Conservation (phyloP, 495 filamentous ascomycete genomes). For the Penicillium turbatum region DNA sequence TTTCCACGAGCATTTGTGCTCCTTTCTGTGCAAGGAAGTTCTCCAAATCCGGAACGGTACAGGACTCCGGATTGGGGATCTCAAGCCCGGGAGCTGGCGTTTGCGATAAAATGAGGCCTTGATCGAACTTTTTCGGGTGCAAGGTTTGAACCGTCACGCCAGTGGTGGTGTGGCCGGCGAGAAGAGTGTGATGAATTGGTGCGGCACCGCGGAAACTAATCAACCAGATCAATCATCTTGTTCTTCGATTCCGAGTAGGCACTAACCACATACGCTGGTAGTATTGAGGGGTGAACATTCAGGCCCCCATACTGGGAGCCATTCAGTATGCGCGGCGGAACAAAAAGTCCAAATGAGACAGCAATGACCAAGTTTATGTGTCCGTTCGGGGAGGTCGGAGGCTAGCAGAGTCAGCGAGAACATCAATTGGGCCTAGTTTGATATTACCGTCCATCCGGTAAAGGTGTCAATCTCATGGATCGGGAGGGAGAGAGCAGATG, state of each 20-base stretch:
- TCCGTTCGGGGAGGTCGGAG: constrained; percentile 47
- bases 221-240: constrained; percentile 3
- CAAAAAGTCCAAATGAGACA: constrained; percentile 91
- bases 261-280: constrained; percentile 63
- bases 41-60: constrained; percentile 41
- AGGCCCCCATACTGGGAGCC: constrained; percentile 74
- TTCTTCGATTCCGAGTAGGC: neutral
- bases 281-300: constrained; percentile 91
- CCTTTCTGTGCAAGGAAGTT: constrained; percentile 44
- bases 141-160: constrained; percentile 85
- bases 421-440: neutral
- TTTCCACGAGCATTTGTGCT: constrained; percentile 57
- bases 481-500: constrained; percentile 55
- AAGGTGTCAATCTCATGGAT: constrained; percentile 77
- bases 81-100: constrained; percentile 51
- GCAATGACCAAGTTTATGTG: constrained; percentile 80
- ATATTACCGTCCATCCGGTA: constrained; percentile 67
- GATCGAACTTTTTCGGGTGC: constrained; percentile 69
- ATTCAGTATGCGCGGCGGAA: constrained; percentile 71
- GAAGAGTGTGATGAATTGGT: constrained; percentile 74
- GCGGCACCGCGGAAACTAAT: constrained; percentile 68
- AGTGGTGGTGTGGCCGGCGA: constrained; percentile 50
- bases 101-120: constrained; percentile 69
- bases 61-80: constrained; percentile 42
- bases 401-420: constrained; percentile 38